Evolutionary conservation across 306 rosid species (phyloP).

Genomic region (Glycyrrhiza uralensis): DNA sequence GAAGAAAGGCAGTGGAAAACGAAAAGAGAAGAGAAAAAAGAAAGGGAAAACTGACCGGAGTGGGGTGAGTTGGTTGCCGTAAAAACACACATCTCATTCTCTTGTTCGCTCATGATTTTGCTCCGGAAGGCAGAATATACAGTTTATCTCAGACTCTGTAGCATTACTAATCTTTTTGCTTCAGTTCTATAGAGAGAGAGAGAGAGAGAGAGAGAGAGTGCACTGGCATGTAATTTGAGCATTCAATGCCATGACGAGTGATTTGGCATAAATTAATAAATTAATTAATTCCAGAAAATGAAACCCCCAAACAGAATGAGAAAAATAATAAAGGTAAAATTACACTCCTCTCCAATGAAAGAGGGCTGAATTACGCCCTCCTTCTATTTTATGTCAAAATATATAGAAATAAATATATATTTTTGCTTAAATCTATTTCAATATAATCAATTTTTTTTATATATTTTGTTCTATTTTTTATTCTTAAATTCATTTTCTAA

Average conservation of each 20-base stretch:
- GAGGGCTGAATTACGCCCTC: too few species aligned
- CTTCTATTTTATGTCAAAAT: too few species aligned
- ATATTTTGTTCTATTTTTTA: too few species aligned
- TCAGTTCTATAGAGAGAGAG: neutral
- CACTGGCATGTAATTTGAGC: conserved; percentile 29
- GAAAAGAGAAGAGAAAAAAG: neutral
- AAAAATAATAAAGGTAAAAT: too few species aligned
- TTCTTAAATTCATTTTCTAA: too few species aligned
- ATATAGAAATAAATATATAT: too few species aligned
- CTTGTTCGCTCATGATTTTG: conserved; percentile 47
- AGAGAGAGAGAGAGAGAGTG: neutral
- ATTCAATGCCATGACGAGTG: conserved; percentile 20
- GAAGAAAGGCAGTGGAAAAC: neutral
- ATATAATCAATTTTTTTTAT: too few species aligned
- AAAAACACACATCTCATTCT: conserved; percentile 31
- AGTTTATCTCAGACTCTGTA: conserved; percentile 21
- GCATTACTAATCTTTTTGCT: neutral
- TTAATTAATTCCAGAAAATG: neutral
- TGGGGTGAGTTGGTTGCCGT: conserved; percentile 41
- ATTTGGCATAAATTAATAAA: conserved; percentile 12
- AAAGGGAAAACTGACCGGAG: conserved; percentile 37
- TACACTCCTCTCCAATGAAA: too few species aligned
- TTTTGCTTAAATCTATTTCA: too few species aligned
- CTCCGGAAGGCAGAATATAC: conserved; percentile 2
- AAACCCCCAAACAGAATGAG: neutral